Evolutionary conservation across 805 yeast genomes (phyloP).

Genomic region (Lipomyces starkeyi): DNA sequence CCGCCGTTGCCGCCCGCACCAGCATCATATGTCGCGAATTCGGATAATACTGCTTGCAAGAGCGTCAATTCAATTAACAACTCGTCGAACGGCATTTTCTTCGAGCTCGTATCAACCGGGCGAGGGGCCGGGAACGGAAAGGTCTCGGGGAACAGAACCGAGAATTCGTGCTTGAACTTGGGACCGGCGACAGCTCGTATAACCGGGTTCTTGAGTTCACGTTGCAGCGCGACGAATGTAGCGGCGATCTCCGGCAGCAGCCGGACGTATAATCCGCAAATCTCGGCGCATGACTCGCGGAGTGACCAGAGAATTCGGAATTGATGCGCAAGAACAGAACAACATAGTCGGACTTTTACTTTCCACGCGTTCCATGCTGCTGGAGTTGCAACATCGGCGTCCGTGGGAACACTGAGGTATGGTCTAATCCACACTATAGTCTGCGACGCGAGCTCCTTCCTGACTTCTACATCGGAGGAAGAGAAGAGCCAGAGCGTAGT

Average conservation of each 20-base stretch:
- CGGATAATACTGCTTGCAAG: constrained; percentile 49
- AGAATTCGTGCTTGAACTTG: constrained; percentile 48
- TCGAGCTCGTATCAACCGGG: constrained; percentile 75
- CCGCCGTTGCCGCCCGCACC: constrained; percentile 29
- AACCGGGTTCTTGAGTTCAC: constrained; percentile 14
- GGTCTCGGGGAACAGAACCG: constrained; percentile 61
- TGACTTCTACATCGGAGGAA: background rate
- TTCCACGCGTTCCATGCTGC: constrained; percentile 32
- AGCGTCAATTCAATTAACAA: constrained; percentile 70
- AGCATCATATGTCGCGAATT: constrained; percentile 38
- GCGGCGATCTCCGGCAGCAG: constrained; percentile 44
- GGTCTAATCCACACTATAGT: constrained; percentile 33
- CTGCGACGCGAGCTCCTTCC: constrained; percentile 15
- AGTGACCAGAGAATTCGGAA: constrained; percentile 43
- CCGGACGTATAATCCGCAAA: constrained; percentile 43
- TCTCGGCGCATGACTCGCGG: constrained; percentile 39
- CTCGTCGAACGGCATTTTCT: constrained; percentile 73
- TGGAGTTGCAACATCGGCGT: constrained; percentile 12
- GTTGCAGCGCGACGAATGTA: constrained; percentile 41
- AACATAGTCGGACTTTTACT: constrained; percentile 42
- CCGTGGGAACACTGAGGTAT: constrained; percentile 15
- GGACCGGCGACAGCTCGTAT: constrained; percentile 15
- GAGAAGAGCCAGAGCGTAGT: constrained; percentile 41
- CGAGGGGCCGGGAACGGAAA: constrained; percentile 63
- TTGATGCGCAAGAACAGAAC: constrained; percentile 43